Evolutionary conservation across 75 land plant species (phyloP), one percentile per base, ranked within the genome.

Genomic region (Pseudotsuga menziesii): DNA sequence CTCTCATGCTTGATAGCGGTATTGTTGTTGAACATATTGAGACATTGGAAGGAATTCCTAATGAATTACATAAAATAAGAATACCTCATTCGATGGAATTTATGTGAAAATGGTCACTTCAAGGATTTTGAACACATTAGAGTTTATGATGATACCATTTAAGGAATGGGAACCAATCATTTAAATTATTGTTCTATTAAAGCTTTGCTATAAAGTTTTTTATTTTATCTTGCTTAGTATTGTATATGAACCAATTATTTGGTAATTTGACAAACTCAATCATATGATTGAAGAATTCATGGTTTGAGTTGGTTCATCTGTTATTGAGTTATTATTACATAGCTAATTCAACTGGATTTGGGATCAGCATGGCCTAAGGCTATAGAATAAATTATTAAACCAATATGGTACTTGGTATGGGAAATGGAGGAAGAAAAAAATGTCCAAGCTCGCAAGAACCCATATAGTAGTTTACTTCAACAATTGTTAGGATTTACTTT

Each of bases 1-100:
- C 80, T 97, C 71, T 94, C 95, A 55, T 91, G 89, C 4, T 82
- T 97, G 27, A 89, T 97, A 78, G 88, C 88, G 61, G 99, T 91
- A 79, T 70, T 96, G 36, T 83, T 96, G 70, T 86, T 88, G 36
- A 96, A 96, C 73, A 96, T 96, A 29, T 29, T 29, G 32, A 29
- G 32, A 29, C 32, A 29, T 29, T 29, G 32, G 32, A 29, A 29
- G 32, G 32, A 29, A 29, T 29, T 29, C 0, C 32, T 29, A 1
- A 29, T 29, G 32, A 29, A 29, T 29, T 29, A 29, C 32, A 29
- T 29, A 29, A 29, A 29, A 29, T 29, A 1, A n/a, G n/a, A n/a
- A 29, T 29, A 29, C 32, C 1, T 29, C 1, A 29, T 93, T 91
- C 79, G 93, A 93, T 84, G 86, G 84, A 4, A 77, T 93, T 57